Base-by-base conservation (phyloP, 495 filamentous ascomycete genomes). In the Talaromyces ruber region DNA sequence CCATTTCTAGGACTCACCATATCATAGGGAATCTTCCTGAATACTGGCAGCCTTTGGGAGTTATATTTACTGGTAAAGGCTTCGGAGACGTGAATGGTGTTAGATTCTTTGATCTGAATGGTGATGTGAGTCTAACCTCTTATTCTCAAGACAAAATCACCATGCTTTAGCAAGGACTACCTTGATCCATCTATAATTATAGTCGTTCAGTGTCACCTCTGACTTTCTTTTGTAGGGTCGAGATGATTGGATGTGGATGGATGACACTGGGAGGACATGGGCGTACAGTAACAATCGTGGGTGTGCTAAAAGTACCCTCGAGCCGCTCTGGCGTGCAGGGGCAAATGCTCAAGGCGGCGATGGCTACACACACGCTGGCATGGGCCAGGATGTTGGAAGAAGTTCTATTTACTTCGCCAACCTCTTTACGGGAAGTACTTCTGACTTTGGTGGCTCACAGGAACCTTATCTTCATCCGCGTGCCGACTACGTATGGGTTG, bases 101-200 rank as follows among this genome's bases (percentile, higher is more conserved):
- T 4, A 62, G 59, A 0, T 62, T 74, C 50, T 62, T 61, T 18
- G 73, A 75, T 61, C 64, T 75, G 34, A 72, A 75, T 56, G 71
- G 71, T 7, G 70, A 75, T 45, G 61, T 60, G 51, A 54, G 51
- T 26, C 8, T 22, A n/a, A n/a, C n/a, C n/a, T n/a, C n/a, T n/a
- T n/a, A n/a, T n/a, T n/a, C n/a, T n/a, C n/a, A n/a, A n/a, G n/a
- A n/a, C n/a, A n/a, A n/a, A n/a, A n/a, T n/a, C n/a, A n/a, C n/a
- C n/a, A n/a, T n/a, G n/a, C n/a, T n/a, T n/a, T n/a, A n/a, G n/a
- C n/a, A n/a, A n/a, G n/a, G n/a, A n/a, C n/a, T n/a, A n/a, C n/a
- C n/a, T n/a, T n/a, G n/a, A n/a, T n/a, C n/a, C n/a, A n/a, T n/a
- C n/a, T n/a, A n/a, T n/a, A n/a, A n/a, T n/a, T n/a, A n/a, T n/a